Base-by-base conservation (phyloP, 306 rosid genomes). In the Citrullus colocynthis region DNA sequence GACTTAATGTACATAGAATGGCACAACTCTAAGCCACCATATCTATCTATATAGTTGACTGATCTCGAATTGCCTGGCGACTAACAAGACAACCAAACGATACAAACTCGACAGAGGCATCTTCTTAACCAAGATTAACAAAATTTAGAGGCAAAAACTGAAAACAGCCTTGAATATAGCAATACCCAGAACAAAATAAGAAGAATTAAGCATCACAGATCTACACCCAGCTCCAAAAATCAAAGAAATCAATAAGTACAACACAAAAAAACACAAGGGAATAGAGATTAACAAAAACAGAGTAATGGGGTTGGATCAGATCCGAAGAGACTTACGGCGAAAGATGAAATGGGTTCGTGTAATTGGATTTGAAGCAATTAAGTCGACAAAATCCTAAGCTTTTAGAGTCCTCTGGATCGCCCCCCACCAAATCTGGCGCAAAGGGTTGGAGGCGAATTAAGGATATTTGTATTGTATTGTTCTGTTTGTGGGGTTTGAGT, bases 381-480 rank as follows among this genome's bases (percentile, higher is more conserved):
- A 45, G 57, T 74, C 66, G 49, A 55, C 67, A 74, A 86, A 86
- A 77, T 80, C 84, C 84, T 63, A 86, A 81, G 82, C 84, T 79
- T 51, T 64, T 21, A 18, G 88, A 82, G 89, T 66, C 79, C 71
- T 79, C 86, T 65, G 88, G 93, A 85, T 90, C 89, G 81, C 70
- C 58, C 54, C 78, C 81, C 79, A 71, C 63, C 81, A 52, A 85
- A 82, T 73, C 86, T 75, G 87, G 78, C 77, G 82, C 86, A 78
- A 28, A 81, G 75, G 45, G 78, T 58, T 71, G 61, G 61, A 30
- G 69, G 79, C 17, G 13, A 10, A 49, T 34, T 63, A 63, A 7
- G 18, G 11, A 61, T 61, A 14, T 5, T 6, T 15, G 39, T 60
- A 28, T 10, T 62, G 36, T 30, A 3, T 24, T 24, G 13, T 9